These are phyloP conservation scores for Tuber borchii DNA, from an alignment of 495 filamentous ascomycete genomes.

Conservation along the genomic window DNA sequence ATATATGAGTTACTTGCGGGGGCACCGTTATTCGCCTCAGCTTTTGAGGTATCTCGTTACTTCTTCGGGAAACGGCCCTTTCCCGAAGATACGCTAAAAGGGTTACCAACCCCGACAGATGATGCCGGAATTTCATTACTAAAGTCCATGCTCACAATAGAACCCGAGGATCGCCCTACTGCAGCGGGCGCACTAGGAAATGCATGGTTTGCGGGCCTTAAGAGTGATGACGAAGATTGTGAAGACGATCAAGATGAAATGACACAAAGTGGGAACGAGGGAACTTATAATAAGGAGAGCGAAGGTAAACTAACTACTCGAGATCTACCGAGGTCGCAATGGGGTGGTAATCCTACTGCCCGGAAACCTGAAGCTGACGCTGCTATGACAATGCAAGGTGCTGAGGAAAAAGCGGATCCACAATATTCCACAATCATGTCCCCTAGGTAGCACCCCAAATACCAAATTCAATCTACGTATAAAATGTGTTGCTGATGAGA, in stretches of 20 bases:
- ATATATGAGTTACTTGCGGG: slow-evolving; percentile 12
- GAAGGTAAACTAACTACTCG: not conserved
- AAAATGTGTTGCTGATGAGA: not conserved
- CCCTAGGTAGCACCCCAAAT: not conserved
- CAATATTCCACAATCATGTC: not conserved
- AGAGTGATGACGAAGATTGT: not conserved
- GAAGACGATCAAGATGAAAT: not conserved
- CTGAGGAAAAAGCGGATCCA: not conserved
- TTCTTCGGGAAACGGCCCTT: not conserved
- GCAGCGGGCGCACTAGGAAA: not conserved
- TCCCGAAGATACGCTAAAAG: slow-evolving; percentile 4
- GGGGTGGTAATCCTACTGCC: not conserved
- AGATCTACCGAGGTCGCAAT: too few species aligned
- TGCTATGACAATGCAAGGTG: not conserved
- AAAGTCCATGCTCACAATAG: not conserved
- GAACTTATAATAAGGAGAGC: not conserved
- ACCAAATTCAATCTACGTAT: not conserved
- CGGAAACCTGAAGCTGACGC: not conserved
- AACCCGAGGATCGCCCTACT: not conserved
- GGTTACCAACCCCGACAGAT: not conserved
- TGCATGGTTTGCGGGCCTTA: not conserved
- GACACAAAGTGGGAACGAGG: not conserved
- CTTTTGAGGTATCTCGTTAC: not conserved
- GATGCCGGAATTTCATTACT: not conserved
- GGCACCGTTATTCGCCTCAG: not conserved